Conservation (phyloP, 1,139 yeast species). For the Magnusiomyces ingens region DNA sequence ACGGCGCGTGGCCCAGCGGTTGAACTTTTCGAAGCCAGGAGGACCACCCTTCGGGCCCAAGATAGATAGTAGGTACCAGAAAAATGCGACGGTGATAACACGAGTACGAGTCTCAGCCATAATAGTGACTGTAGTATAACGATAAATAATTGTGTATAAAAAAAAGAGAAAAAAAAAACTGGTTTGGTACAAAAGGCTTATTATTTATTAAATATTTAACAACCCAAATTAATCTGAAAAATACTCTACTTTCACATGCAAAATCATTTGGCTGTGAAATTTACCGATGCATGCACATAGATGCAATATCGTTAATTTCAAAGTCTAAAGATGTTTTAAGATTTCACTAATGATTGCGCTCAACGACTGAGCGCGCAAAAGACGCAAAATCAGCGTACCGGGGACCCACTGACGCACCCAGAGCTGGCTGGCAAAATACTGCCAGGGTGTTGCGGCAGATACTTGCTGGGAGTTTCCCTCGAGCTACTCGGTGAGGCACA, state of each 20-base stretch:
- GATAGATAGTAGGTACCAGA: conserved; percentile 17
- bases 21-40: conserved; percentile 15
- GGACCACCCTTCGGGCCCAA: conserved; percentile 20
- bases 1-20: conserved; percentile 14
- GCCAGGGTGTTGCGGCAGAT: conserved; percentile 54
- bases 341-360: conserved; percentile 21
- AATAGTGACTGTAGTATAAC: neutral
- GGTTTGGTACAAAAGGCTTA: too few species aligned
- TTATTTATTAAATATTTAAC: too few species aligned
- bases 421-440: conserved; percentile 57
- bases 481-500: conserved; percentile 51
- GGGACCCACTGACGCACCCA: conserved; percentile 41
- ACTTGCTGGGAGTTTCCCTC: conserved; percentile 34
- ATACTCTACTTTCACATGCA: too few species aligned
- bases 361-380: conserved; percentile 34
- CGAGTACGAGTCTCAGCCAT: conserved; percentile 15
- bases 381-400: conserved; percentile 46
- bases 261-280: too few species aligned
- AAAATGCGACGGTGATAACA: conserved; percentile 15
- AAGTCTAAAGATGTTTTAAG: neutral
- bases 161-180: neutral
- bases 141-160: neutral
- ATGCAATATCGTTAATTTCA: too few species aligned
- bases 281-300: too few species aligned
- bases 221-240: too few species aligned